Evolutionary conservation across 768 basidiomycete species (phyloP), one percentile per base, ranked within the genome.

Genomic region (Cyclocybe cylindracea): DNA sequence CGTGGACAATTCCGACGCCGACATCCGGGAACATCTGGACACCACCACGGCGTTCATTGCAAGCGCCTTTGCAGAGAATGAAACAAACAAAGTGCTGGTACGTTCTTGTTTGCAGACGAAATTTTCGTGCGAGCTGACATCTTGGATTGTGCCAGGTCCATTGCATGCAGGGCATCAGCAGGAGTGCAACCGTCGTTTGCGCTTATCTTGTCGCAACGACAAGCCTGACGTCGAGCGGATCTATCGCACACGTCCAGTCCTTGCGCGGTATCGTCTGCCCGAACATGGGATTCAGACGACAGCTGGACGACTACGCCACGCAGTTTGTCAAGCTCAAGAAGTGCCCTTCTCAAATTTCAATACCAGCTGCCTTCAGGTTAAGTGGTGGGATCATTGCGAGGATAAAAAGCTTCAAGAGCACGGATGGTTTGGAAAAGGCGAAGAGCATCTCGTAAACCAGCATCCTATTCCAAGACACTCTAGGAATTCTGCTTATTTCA

Each of bases 161-260:
- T 65, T 91, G 90, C 64, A 67, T 83, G 37, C 82, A 84, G 67
- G 90, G 90, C 38, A 78, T 90, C 51, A 88, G 86, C 59, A 78
- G 90, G 18, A 88, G 86, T 39, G 79, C 89, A 1, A 89, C 87
- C 4, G 78, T 90, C 24, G 83, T 91, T 3, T 84, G 85, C 55
- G 90, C 87, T 47, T 91, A 89, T 67, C 71, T 87, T 39, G 68
- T 85, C 14, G 77, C 79, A 13, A 76, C 78, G 8, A 77, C 71
- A 24, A 69, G 72, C 13, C 84, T 87, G 81, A 64, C 66, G 4
- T 74, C 80, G 9, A 46, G 58, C 19, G 78, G 86, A 50, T 78
- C 86, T 7, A 75, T 89, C 57, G 71, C 67, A 24, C 79, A 79
- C 51, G 78, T 83, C 33, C 77, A 77, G 56, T 66, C 75, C 35